Evolutionary conservation across 2,329 filamentous ascomycete species (phyloP).

Genomic region (Colletotrichum phormii): DNA sequence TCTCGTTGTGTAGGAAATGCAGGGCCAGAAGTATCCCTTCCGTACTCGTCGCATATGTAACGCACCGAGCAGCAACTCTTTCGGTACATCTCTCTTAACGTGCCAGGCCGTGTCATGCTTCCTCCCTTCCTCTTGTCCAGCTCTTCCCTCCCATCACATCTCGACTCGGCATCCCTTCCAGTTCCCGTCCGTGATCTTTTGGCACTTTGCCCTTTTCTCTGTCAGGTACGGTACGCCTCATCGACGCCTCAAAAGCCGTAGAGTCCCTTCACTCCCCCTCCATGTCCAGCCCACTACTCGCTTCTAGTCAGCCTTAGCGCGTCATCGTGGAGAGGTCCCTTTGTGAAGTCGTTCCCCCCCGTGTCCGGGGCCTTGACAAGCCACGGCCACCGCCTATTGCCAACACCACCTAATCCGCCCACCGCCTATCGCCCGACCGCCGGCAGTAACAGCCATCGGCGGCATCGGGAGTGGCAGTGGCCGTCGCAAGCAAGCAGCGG

Average conservation of each 20-base stretch:
- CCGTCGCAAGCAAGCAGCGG: background rate
- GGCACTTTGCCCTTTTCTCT: constrained; percentile 28
- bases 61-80: background rate
- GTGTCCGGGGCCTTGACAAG: background rate
- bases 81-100: constrained; percentile 11
- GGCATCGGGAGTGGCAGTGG: background rate
- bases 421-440: constrained; percentile 23
- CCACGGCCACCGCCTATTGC: background rate
- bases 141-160: constrained; percentile 13
- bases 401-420: background rate
- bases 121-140: constrained; percentile 21
- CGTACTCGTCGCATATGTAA: background rate
- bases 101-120: constrained; percentile 24
- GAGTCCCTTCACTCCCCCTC: constrained; percentile 5
- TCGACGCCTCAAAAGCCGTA: constrained; percentile 28
- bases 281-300: constrained; percentile 13
- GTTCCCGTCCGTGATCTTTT: constrained; percentile 24
- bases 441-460: constrained; percentile 2
- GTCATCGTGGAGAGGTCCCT: constrained; percentile 9
- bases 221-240: constrained; percentile 31
- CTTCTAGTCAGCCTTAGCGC: constrained; percentile 20
- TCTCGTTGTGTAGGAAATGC: background rate
- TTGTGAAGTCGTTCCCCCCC: constrained; percentile 18
- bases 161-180: constrained; percentile 31
- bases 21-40: background rate